Percentiles rank a stretch among this genome's conserved stretches.
Evolutionary conservation across 176 grass and related monocot genomes (phyloP).

Genomic region (Ensete glaucum): DNA sequence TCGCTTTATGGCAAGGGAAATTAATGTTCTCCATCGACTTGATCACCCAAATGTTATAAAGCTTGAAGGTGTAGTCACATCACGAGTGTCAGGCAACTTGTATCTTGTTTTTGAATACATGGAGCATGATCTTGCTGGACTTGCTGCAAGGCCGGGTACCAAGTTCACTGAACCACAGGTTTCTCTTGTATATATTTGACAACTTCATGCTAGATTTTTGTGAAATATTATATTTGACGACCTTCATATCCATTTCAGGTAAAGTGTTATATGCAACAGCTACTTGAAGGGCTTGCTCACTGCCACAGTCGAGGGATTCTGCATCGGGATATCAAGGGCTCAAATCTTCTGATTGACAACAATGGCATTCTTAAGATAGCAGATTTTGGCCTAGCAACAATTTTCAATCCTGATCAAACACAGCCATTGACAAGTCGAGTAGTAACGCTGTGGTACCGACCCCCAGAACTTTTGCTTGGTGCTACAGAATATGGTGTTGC

Average conservation of each 20-base stretch:
- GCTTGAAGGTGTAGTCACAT: conserved; percentile 74
- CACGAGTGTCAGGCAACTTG: conserved; percentile 46
- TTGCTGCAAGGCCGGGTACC: conserved; percentile 54
- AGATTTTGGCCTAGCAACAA: conserved; percentile 78
- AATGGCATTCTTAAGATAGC: conserved; percentile 67
- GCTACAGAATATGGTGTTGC: conserved; percentile 61
- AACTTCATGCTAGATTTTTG: background rate
- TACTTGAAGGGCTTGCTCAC: conserved; percentile 68
- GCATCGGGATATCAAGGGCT: conserved; percentile 80
- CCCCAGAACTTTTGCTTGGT: conserved; percentile 76
- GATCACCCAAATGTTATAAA: conserved; percentile 91
- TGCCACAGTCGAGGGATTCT: conserved; percentile 67
- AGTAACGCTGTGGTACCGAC: conserved; percentile 85
- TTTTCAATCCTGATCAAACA: conserved; percentile 44
- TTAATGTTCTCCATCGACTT: conserved; percentile 56
- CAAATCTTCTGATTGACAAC: conserved; percentile 66
- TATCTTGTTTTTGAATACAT: conserved; percentile 88
- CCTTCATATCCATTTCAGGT: conserved; percentile 31
- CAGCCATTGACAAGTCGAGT: conserved; percentile 77
- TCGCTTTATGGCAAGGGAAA: conserved; percentile 87
- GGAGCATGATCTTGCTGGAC: conserved; percentile 85
- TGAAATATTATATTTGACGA: conserved; percentile 10
- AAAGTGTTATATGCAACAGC: conserved; percentile 68
- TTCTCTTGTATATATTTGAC: background rate
- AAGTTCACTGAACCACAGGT: conserved; percentile 78